Conservation (phyloP, 75 land plant species). For the Isoetes taiwanensis region DNA sequence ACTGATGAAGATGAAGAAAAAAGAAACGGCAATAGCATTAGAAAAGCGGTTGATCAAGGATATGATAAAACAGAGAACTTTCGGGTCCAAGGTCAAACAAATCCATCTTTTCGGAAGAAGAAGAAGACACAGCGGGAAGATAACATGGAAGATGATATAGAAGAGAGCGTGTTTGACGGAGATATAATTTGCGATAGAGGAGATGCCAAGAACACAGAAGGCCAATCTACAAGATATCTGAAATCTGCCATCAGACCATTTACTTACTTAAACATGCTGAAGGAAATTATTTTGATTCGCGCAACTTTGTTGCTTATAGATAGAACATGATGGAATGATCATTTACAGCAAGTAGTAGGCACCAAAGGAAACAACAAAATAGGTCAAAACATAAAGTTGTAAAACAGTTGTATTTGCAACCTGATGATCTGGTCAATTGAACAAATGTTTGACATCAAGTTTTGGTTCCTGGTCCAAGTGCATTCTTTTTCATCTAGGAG, state of each 20-base stretch:
- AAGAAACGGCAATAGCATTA: too few relatives aligned
- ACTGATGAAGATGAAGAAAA: conserved; percentile 32
- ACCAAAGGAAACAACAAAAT: too few relatives aligned
- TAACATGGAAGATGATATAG: conserved; percentile 1
- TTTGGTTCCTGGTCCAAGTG: too few relatives aligned
- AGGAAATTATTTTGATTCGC: conserved; percentile 58
- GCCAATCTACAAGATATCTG: conserved; percentile 11
- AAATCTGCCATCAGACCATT: conserved; percentile 67
- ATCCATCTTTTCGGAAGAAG: too few relatives aligned
- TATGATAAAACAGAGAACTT: conserved; percentile 4
- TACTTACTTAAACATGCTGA: conserved; percentile 65
- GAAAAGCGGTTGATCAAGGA: conserved; percentile 8
- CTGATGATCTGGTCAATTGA: too few relatives aligned
- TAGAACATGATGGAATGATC: too few relatives aligned
- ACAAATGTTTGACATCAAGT: too few relatives aligned
- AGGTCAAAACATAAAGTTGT: too few relatives aligned
- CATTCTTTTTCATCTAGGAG: too few relatives aligned
- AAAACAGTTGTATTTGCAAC: too few relatives aligned
- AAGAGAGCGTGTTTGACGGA: neutral
- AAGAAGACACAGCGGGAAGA: too few relatives aligned
- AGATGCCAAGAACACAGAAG: neutral
- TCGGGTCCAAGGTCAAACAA: neutral
- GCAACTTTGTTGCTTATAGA: conserved; percentile 33
- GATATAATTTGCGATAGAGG: conserved; percentile 5
- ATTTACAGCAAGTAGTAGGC: too few relatives aligned